A percentile compares a stretch with the other conserved stretches of the same genome.
phyloP scores from a whole-genome alignment of 2,329 filamentous ascomycete genomes.

The Pseudofabraea citricarpa region DNA sequence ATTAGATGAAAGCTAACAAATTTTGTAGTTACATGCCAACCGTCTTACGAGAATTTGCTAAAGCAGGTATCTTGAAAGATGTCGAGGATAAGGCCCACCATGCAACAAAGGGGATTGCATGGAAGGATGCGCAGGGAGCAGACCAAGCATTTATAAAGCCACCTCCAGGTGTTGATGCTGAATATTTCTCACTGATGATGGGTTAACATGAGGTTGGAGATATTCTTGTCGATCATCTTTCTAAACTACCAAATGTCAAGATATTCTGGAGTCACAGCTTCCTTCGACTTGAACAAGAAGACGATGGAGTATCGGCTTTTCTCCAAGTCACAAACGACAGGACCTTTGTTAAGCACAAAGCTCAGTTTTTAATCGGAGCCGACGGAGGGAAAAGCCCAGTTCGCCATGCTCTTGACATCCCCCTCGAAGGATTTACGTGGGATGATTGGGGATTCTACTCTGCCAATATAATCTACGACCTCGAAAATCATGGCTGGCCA shows the following conservation, averaged over 20 bases:
- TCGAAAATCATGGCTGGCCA: not conserved
- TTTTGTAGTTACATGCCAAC: not conserved
- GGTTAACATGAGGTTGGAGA: not conserved
- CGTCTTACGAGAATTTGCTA: not conserved
- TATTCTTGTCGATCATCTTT: not conserved
- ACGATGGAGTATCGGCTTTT: not conserved
- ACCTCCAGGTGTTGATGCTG: not conserved
- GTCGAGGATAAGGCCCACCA: not conserved
- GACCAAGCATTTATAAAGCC: not conserved
- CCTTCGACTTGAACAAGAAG: not conserved
- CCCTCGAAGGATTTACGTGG: not conserved
- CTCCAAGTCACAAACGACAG: not conserved
- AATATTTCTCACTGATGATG: not conserved
- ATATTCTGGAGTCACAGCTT: not conserved
- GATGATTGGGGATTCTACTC: not conserved
- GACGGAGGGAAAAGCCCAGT: not conserved
- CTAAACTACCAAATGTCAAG: not conserved
- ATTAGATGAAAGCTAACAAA: too few species aligned
- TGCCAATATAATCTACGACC: not conserved
- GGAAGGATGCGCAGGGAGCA: not conserved
- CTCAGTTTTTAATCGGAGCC: not conserved
- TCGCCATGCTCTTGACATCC: not conserved
- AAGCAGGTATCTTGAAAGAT: not conserved
- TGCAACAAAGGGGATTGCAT: not conserved
- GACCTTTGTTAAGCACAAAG: not conserved